Percentiles rank a stretch among this genome's conserved stretches.
Conservation (phyloP, 108 stramenopile species). For the Skeletonema menzelii region DNA sequence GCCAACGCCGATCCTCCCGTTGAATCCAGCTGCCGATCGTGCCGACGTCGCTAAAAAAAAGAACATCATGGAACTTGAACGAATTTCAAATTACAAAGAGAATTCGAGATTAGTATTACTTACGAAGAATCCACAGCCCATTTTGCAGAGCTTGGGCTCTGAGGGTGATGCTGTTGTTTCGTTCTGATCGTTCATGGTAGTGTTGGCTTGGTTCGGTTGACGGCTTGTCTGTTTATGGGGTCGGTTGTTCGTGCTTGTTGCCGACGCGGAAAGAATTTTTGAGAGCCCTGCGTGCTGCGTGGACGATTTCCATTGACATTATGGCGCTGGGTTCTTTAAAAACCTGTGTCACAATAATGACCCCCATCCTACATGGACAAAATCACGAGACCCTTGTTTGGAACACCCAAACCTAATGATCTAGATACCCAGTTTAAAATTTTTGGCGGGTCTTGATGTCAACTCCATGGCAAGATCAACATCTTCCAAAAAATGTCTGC, state of each 20-base stretch:
- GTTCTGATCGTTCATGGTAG: conserved; percentile 82
- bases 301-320: too few relatives aligned
- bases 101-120: conserved; percentile 11
- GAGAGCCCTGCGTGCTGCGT: too few relatives aligned
- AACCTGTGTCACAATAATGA: background rate
- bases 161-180: conserved; percentile 70
- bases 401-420: background rate
- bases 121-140: conserved; percentile 93
- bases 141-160: conserved; percentile 77
- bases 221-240: background rate
- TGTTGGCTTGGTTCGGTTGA: too few relatives aligned
- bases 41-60: background rate
- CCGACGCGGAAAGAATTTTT: background rate
- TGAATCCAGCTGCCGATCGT: background rate
- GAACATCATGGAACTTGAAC: background rate
- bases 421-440: background rate
- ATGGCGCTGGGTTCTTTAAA: background rate
- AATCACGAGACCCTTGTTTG: background rate
- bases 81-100: background rate
- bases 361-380: too few relatives aligned
- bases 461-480: too few relatives aligned
- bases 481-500: background rate
- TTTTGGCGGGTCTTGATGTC: too few relatives aligned
- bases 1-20: background rate
- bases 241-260: too few relatives aligned